Conservation (phyloP, 495 filamentous ascomycete species). For the Xylaria longipes region DNA sequence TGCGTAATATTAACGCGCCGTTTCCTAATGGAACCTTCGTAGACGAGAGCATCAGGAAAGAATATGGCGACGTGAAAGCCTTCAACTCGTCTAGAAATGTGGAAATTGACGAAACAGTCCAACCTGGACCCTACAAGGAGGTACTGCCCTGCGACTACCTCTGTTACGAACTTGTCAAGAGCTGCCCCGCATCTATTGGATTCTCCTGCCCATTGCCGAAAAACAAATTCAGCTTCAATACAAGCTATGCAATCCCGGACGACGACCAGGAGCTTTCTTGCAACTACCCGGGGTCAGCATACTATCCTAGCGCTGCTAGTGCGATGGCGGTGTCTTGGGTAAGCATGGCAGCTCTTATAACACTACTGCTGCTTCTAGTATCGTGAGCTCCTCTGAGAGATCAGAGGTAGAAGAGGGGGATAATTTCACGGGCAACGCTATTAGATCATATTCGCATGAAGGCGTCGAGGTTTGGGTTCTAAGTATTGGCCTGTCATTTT, state of each 20-base stretch:
- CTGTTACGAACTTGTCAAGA: slow-evolving; percentile 82
- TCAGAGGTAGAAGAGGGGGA: background rate
- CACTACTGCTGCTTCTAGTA: slow-evolving; percentile 27
- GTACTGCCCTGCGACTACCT: slow-evolving; percentile 83
- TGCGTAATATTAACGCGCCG: slow-evolving; percentile 68
- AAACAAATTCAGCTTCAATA: slow-evolving; percentile 56
- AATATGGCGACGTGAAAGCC: slow-evolving; percentile 32
- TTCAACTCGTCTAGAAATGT: slow-evolving; percentile 68
- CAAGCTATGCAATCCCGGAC: slow-evolving; percentile 66
- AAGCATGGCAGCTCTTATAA: slow-evolving; percentile 25
- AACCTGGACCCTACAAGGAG: slow-evolving; percentile 93
- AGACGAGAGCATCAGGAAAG: slow-evolving; percentile 36
- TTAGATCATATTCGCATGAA: slow-evolving; percentile 23
- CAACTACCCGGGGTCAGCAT: slow-evolving; percentile 55
- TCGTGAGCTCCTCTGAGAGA: slow-evolving; percentile 20
- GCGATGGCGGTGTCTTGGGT: slow-evolving; percentile 30
- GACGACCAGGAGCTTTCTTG: slow-evolving; percentile 37
- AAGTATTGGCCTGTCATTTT: slow-evolving; percentile 9
- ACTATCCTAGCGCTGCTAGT: slow-evolving; percentile 38
- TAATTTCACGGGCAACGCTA: slow-evolving; percentile 18
- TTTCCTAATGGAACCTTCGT: slow-evolving; percentile 72
- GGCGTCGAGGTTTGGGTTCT: slow-evolving; percentile 26
- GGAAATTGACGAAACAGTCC: slow-evolving; percentile 71
- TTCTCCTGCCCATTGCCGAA: slow-evolving; percentile 76
- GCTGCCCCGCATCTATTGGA: slow-evolving; percentile 77